Percentiles rank a stretch among this genome's conserved stretches.
phyloP scores from a whole-genome alignment of 257 asterid genomes.

The Solanum lycopersicoides region DNA sequence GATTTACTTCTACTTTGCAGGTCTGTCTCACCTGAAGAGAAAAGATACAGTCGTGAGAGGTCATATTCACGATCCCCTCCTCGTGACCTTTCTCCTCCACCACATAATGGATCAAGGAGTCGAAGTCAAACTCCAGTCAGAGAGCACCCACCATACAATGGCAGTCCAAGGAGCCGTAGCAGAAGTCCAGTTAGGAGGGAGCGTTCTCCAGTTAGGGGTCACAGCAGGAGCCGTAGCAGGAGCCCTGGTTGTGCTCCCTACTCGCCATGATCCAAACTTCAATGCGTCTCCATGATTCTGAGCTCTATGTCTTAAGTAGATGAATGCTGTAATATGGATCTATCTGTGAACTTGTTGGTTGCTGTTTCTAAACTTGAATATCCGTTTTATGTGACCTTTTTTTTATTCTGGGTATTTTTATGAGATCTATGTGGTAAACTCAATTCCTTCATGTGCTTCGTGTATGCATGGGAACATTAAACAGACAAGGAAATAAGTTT shows the following conservation, averaged over 20 bases:
- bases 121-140: conserved; percentile 40
- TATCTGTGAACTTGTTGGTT: not conserved
- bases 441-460: too few species aligned
- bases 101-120: conserved; percentile 24
- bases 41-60: conserved; percentile 53
- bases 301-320: not conserved
- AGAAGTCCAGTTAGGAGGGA: conserved; percentile 48
- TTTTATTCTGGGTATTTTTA: too few species aligned
- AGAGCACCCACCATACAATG: conserved; percentile 37
- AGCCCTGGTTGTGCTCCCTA: not conserved
- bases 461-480: too few species aligned
- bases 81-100: conserved; percentile 12
- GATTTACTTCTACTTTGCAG: conserved; percentile 16
- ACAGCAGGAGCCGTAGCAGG: conserved; percentile 13
- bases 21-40: conserved; percentile 65
- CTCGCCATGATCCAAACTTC: not conserved
- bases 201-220: conserved; percentile 8
- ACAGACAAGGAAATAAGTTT: too few species aligned
- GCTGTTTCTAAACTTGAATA: not conserved
- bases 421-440: too few species aligned
- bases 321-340: not conserved
- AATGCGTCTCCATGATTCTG: not conserved
- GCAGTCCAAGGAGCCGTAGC: conserved; percentile 39
- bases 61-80: conserved; percentile 45
- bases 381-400: too few species aligned